Evolutionary conservation across 2,329 filamentous ascomycete genomes (phyloP).

Genomic region (Metarhizium anisopliae): DNA sequence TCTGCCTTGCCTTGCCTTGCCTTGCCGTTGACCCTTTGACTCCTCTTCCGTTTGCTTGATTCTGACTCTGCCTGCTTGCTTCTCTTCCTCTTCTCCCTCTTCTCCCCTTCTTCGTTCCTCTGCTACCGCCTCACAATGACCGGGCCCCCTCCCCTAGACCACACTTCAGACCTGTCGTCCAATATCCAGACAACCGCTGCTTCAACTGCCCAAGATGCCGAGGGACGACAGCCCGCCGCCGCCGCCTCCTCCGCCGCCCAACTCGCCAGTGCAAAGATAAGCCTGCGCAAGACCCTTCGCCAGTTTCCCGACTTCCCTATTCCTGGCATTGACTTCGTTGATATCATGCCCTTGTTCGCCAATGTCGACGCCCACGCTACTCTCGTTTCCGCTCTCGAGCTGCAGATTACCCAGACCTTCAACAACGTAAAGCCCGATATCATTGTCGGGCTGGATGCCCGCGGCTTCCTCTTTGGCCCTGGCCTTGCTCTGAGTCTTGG

Average conservation of each 20-base stretch:
- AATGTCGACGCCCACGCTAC: slow-evolving; percentile 63
- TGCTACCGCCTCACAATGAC: slow-evolving; percentile 25
- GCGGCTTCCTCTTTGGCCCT: slow-evolving; percentile 93
- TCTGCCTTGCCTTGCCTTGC: neutral
- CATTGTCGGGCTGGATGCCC: slow-evolving; percentile 84
- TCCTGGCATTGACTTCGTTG: slow-evolving; percentile 90
- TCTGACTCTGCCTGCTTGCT: slow-evolving; percentile 21
- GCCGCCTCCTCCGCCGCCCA: slow-evolving; percentile 52
- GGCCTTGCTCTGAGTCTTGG: slow-evolving; percentile 75
- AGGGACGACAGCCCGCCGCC: slow-evolving; percentile 55
- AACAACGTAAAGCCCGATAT: slow-evolving; percentile 65
- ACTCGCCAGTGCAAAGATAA: slow-evolving; percentile 62
- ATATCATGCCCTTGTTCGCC: slow-evolving; percentile 94
- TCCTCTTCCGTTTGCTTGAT: slow-evolving; percentile 8
- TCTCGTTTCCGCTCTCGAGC: slow-evolving; percentile 75
- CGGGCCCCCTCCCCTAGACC: slow-evolving; percentile 16
- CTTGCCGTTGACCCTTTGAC: slow-evolving; percentile 11
- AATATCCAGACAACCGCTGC: slow-evolving; percentile 17
- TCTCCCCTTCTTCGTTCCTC: slow-evolving; percentile 13
- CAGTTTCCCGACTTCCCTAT: slow-evolving; percentile 89
- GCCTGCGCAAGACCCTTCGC: slow-evolving; percentile 63
- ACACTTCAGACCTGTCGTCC: slow-evolving; percentile 12
- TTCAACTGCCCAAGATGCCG: slow-evolving; percentile 42
- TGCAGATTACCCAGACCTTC: slow-evolving; percentile 63
- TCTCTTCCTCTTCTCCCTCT: slow-evolving; percentile 16